Conservation (phyloP, 352 stramenopile genomes). For the Elongisporangium anandrum region DNA sequence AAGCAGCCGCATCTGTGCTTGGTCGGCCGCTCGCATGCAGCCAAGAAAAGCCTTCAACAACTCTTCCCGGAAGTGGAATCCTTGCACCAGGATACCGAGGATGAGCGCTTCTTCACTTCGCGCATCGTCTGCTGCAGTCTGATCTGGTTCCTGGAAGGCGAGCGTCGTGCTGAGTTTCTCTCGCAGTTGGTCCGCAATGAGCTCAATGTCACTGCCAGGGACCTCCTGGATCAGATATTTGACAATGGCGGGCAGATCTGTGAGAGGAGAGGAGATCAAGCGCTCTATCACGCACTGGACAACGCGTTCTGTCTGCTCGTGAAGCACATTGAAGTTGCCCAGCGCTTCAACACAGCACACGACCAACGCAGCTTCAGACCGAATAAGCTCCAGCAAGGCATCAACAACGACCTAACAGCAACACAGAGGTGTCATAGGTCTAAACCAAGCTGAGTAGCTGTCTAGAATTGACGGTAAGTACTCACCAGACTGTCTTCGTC, state of each 20-base stretch:
- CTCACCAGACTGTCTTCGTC: constrained; percentile 37
- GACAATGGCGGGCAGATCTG: constrained; percentile 50
- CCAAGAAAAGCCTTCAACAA: constrained; percentile 38
- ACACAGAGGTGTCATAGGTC: not conserved
- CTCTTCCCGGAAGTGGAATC: constrained; percentile 49
- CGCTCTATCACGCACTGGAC: constrained; percentile 41
- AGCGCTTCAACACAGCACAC: constrained; percentile 58
- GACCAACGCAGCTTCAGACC: constrained; percentile 37
- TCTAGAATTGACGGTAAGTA: not conserved
- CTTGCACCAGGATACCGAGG: constrained; percentile 40
- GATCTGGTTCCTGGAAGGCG: constrained; percentile 11
- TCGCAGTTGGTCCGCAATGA: constrained; percentile 32
- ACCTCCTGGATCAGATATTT: constrained; percentile 60
- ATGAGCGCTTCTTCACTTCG: constrained; percentile 38
- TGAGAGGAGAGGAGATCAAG: constrained; percentile 38
- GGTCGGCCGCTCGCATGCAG: constrained; percentile 11
- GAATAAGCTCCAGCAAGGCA: constrained; percentile 48
- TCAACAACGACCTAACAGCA: constrained; percentile 33
- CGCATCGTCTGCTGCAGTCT: constrained; percentile 6
- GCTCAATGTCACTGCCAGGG: constrained; percentile 23
- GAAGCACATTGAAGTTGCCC: constrained; percentile 55
- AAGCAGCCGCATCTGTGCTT: constrained; percentile 23
- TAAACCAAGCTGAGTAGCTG: not conserved
- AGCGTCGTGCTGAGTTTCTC: constrained; percentile 50
- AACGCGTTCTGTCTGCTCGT: constrained; percentile 30